A percentile compares a stretch with the other conserved stretches of the same genome.
Evolutionary conservation across 177 flowering plant genomes (phyloP).

Genomic region (Vitis hybrid): DNA sequence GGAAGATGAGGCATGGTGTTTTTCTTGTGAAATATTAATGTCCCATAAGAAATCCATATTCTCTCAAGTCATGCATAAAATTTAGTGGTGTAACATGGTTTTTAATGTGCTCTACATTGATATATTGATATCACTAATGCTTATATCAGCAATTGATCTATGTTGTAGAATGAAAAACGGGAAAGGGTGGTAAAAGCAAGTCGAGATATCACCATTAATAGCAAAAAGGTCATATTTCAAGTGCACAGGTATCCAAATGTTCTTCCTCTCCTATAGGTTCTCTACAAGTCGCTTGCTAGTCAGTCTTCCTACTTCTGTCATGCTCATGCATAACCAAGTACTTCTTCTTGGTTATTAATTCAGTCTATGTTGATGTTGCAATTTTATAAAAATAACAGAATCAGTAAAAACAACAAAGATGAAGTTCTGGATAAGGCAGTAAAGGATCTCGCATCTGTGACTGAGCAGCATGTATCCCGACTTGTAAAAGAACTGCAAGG

Average conservation of each 20-base stretch:
- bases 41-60: neutral
- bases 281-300: neutral
- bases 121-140: neutral
- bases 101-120: neutral
- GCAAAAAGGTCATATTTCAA: slow-evolving; percentile 97
- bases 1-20: no score
- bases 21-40: neutral
- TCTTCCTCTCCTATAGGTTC: neutral
- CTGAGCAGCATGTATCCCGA: slow-evolving; percentile 54
- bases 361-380: neutral
- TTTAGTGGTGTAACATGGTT: neutral
- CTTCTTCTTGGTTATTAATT: neutral
- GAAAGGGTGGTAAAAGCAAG: slow-evolving; percentile 96
- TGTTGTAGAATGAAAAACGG: slow-evolving; percentile 84
- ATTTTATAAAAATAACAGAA: slow-evolving; percentile 38
- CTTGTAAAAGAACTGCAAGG: slow-evolving; percentile 81
- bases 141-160: neutral
- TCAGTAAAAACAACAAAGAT: slow-evolving; percentile 74
- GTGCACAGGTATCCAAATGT: slow-evolving; percentile 71
- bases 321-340: neutral
- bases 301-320: neutral
- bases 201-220: slow-evolving; percentile 89
- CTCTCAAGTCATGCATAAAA: neutral
- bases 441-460: slow-evolving; percentile 73
- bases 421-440: slow-evolving; percentile 86